Evolutionary conservation across 305 asterid genomes (phyloP), one percentile per base, ranked within the genome.

Genomic region (Petunia hybrid): DNA sequence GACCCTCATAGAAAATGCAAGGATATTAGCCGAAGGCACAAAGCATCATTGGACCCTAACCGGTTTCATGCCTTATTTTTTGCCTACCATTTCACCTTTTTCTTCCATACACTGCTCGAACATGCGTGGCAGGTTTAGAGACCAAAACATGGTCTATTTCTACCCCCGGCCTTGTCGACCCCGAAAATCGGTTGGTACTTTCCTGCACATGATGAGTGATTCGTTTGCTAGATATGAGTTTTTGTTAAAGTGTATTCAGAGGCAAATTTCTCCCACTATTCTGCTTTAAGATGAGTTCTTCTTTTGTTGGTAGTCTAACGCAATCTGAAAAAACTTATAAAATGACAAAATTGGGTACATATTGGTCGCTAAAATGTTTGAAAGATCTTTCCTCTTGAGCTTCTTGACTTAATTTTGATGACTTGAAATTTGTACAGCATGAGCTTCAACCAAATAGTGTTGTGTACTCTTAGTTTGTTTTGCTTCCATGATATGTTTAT

Each of bases 321-420:
- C 1, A 73, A 71, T 10, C 48, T 48, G 78, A 51, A 61, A 48
- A 35, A 46, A 45, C 36, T 73, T 73, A 10, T 73, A 45, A n/a
- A 51, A 73, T 45, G 62, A 51, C 78, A 73, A 48, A 59, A 35
- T 46, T 12, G 60, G 35, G 3, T 43, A 71, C 48, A 22, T 4
- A 43, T 41, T 46, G 22, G 45, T 70, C 40, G 0, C 0, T 9
- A 35, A 67, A 48, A 70, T 31, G 46, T 51, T 36, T 0, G 41
- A 22, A 46, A 45, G 22, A 45, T 53, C 10, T 70, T 45, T 46
- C 78, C 39, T 51, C 78, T 73, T 1, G 46, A 73, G 63, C 55
- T 73, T 35, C 36, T 14, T 35, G 56, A 35, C 78, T 12, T 51
- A 73, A 51, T 73, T 48, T 48, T 51, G 7, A 73, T 73, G 78